phyloP scores from a whole-genome alignment of 1,284 basidiomycete species.

The Fomitopsis palustris region DNA sequence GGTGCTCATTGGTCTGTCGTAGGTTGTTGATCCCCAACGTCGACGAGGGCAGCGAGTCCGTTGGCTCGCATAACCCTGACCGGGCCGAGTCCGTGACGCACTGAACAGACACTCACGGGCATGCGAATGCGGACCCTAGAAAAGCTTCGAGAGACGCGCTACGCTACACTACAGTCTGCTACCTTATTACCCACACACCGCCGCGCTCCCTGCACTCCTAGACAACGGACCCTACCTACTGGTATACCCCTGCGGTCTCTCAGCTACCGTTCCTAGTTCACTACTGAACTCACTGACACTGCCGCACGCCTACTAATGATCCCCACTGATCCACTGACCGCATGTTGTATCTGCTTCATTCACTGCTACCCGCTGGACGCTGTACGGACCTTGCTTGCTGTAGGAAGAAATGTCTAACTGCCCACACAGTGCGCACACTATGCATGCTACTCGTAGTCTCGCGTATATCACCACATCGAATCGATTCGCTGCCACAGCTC shows the following conservation, averaged over 20 bases:
- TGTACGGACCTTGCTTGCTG: neutral
- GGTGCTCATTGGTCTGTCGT: neutral
- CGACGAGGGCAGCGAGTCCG: neutral
- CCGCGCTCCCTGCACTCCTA: neutral
- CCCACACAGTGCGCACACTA: neutral
- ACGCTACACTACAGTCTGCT: neutral
- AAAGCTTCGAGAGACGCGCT: neutral
- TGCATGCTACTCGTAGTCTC: neutral
- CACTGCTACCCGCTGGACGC: neutral
- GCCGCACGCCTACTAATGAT: neutral
- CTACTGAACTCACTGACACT: neutral
- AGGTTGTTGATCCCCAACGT: constrained; percentile 11
- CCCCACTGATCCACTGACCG: neutral
- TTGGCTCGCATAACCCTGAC: neutral
- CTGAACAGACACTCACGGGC: constrained; percentile 4
- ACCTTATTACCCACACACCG: neutral
- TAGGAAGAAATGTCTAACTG: neutral
- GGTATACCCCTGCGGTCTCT: neutral
- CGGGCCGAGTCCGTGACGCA: neutral
- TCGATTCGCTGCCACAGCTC: neutral
- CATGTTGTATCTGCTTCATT: neutral
- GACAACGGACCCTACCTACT: neutral
- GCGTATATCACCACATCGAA: neutral
- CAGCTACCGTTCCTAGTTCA: neutral
- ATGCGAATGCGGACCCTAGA: neutral